These are phyloP conservation scores for Fusarium buharicum DNA, from an alignment of 2,329 filamentous ascomycete species.

Conservation along the genomic window DNA sequence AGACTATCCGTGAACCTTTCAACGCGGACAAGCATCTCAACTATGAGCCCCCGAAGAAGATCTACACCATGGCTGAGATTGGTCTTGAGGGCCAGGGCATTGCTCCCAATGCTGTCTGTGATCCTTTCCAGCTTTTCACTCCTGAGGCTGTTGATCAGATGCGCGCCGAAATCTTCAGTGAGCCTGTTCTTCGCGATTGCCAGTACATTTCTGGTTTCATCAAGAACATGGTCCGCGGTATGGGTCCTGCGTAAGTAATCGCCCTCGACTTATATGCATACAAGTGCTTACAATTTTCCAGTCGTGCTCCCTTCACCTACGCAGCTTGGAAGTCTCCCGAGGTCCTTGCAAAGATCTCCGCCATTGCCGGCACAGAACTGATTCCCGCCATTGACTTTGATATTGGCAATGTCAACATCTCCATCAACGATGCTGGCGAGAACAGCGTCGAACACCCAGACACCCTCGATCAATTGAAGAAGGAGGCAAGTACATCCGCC, in stretches of 20 bases:
- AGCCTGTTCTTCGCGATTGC: conserved; percentile 66
- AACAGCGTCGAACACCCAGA: conserved; percentile 58
- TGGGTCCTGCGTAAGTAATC: conserved; percentile 53
- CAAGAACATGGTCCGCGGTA: conserved; percentile 67
- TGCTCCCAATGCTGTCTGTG: conserved; percentile 71
- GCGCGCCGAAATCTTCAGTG: conserved; percentile 68
- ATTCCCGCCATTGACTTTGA: conserved; percentile 65
- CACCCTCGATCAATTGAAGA: conserved; percentile 50
- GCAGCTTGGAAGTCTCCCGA: conserved; percentile 58
- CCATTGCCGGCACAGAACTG: conserved; percentile 65
- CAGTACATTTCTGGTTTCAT: conserved; percentile 56
- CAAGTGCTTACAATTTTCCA: conserved; percentile 59
- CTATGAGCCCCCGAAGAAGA: conserved; percentile 60
- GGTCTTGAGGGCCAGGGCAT: conserved; percentile 67
- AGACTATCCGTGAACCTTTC: conserved; percentile 51
- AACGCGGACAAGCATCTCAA: conserved; percentile 65
- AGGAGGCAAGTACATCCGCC: conserved; percentile 59
- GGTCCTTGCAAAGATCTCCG: conserved; percentile 59
- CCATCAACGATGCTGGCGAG: conserved; percentile 55
- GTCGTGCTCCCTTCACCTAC: conserved; percentile 71
- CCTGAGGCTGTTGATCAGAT: conserved; percentile 70
- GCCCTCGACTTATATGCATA: conserved; percentile 62
- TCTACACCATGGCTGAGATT: conserved; percentile 70
- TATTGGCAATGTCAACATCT: conserved; percentile 63
- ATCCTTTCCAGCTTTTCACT: conserved; percentile 73